These are phyloP conservation scores for Cardamine chenopodiifolia DNA, from an alignment of 345 rosid species.

Conservation along the genomic window DNA sequence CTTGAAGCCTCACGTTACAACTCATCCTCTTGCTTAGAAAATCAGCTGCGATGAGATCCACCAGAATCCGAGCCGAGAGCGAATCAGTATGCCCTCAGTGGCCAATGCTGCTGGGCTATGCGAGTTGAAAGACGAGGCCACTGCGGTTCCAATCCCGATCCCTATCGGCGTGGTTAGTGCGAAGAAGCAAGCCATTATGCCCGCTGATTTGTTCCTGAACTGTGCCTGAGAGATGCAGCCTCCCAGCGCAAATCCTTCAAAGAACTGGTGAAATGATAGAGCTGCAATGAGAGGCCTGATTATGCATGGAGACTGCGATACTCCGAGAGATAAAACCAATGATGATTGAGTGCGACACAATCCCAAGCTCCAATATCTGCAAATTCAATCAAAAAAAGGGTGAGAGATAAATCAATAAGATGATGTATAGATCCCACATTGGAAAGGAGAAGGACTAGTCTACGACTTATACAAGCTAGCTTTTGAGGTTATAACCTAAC, in stretches of 20 bases:
- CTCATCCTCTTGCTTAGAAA: conserved; percentile 90
- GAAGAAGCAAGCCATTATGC: conserved; percentile 78
- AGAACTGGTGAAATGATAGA: conserved; percentile 89
- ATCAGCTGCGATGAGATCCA: conserved; percentile 93
- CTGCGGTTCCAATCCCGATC: conserved; percentile 66
- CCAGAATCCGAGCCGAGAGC: conserved; percentile 83
- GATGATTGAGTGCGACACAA: conserved; percentile 88
- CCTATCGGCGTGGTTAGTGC: conserved; percentile 77
- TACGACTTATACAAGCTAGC: conserved; percentile 3
- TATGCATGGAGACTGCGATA: conserved; percentile 76
- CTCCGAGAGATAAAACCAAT: conserved; percentile 92
- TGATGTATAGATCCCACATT: not conserved
- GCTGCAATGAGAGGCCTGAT: conserved; percentile 87
- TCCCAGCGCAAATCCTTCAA: conserved; percentile 93
- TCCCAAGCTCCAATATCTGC: conserved; percentile 92
- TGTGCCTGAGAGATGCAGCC: conserved; percentile 96
- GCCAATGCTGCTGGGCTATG: conserved; percentile 60
- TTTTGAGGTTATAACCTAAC: not conserved
- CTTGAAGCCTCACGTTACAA: conserved; percentile 81
- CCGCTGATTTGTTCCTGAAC: conserved; percentile 56
- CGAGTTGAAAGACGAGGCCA: conserved; percentile 66
- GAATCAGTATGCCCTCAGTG: conserved; percentile 78
- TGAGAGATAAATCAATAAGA: not conserved
- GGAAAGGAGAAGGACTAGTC: not conserved
- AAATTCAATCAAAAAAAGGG: not conserved